phyloP scores from a whole-genome alignment of 139 green algal species.

The Coelastrella sp. region DNA sequence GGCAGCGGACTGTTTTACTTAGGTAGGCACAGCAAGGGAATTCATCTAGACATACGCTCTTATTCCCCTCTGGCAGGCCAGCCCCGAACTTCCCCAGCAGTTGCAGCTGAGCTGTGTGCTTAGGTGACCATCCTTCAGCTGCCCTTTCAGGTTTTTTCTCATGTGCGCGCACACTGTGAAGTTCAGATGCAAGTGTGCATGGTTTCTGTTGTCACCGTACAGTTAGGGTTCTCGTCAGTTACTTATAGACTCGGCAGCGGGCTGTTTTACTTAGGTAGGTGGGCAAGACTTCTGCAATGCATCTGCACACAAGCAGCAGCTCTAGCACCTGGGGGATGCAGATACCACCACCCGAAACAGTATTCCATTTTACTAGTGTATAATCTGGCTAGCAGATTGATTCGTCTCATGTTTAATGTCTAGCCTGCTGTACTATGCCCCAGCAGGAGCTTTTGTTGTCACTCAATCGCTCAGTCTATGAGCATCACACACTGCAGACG shows the following conservation, averaged over 20 bases:
- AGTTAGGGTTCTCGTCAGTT: not conserved
- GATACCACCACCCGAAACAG: too few relatives aligned
- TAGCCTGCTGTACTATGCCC: too few relatives aligned
- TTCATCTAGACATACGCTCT: not conserved
- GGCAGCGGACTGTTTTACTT: not conserved
- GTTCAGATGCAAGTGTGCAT: constrained; percentile 29
- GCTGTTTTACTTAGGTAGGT: not conserved
- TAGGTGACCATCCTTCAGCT: not conserved
- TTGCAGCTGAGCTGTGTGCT: not conserved
- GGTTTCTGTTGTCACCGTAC: constrained; percentile 21
- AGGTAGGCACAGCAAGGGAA: not conserved
- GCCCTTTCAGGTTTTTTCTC: not conserved
- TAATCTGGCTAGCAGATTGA: too few relatives aligned
- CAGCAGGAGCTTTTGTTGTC: too few relatives aligned
- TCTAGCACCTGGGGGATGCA: too few relatives aligned
- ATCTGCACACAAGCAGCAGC: not conserved
- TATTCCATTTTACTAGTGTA: too few relatives aligned
- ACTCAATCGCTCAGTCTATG: too few relatives aligned
- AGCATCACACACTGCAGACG: too few relatives aligned
- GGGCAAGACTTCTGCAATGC: too few relatives aligned
- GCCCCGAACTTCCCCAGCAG: not conserved
- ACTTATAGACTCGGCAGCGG: not conserved
- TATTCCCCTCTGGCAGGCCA: not conserved
- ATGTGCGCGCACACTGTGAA: not conserved
- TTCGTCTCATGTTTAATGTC: too few relatives aligned